Conservation (phyloP, 2,329 filamentous ascomycete genomes). For the Myriosclerotinia curreyana region DNA sequence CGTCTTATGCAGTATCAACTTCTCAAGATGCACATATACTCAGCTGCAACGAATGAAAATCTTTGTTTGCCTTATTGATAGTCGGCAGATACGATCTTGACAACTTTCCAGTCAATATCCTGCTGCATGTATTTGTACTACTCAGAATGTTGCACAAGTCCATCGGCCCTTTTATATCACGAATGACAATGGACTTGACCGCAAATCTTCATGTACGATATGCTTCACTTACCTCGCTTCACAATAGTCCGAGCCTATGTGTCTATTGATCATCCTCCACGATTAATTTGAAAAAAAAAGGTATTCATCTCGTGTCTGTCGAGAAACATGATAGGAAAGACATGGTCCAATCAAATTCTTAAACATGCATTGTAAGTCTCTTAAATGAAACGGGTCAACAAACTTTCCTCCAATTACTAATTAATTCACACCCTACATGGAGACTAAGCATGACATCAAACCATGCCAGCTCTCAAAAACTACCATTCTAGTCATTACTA, state of each 20-base stretch:
- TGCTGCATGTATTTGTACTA: constrained; percentile 9
- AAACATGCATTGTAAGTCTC: constrained; percentile 12
- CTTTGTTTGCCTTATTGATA: no score
- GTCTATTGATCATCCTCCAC: background rate
- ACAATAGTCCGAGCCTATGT: background rate
- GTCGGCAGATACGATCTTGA: background rate
- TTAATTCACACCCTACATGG: background rate
- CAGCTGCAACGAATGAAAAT: background rate
- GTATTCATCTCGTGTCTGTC: background rate
- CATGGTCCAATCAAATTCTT: background rate
- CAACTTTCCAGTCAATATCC: background rate
- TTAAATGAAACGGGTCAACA: background rate
- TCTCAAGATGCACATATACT: background rate
- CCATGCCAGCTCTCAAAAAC: background rate
- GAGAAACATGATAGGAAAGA: background rate
- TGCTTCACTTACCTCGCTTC: background rate
- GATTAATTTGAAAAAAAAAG: background rate
- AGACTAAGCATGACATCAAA: constrained; percentile 2
- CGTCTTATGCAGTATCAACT: background rate
- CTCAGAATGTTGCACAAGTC: constrained; percentile 6
- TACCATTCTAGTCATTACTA: background rate
- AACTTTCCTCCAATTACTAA: constrained; percentile 15
- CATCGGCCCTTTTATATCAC: constrained; percentile 15
- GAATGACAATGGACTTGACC: background rate
- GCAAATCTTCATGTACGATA: background rate